Evolutionary conservation across 2,329 filamentous ascomycete genomes (phyloP).

Genomic region (Anisogramma anomala): DNA sequence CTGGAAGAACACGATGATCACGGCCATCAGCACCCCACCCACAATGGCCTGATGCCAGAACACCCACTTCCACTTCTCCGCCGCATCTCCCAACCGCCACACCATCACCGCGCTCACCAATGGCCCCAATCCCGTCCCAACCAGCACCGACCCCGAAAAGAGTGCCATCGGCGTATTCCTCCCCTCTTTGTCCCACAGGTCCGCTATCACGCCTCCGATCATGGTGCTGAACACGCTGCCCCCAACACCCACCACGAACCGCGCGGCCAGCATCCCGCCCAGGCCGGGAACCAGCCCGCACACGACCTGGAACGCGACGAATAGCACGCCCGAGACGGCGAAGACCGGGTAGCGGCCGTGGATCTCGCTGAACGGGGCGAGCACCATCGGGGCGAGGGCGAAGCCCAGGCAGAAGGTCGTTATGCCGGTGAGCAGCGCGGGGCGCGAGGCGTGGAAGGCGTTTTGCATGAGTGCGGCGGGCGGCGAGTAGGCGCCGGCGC

Average conservation of each 20-base stretch:
- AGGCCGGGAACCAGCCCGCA: conserved; percentile 61
- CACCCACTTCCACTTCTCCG: conserved; percentile 62
- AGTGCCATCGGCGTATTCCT: conserved; percentile 84
- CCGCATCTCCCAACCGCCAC: conserved; percentile 34
- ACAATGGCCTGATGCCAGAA: conserved; percentile 77
- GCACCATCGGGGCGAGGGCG: conserved; percentile 70
- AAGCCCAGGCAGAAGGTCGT: conserved; percentile 77
- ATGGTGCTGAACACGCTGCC: conserved; percentile 74
- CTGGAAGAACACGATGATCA: conserved; percentile 59
- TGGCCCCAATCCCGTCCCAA: conserved; percentile 71
- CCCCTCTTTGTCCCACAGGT: conserved; percentile 67
- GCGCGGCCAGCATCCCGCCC: conserved; percentile 60
- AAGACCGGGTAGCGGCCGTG: conserved; percentile 81
- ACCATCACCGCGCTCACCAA: conserved; percentile 60
- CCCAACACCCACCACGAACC: conserved; percentile 69
- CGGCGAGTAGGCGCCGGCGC: conserved; percentile 69
- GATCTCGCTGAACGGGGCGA: conserved; percentile 80
- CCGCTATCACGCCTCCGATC: conserved; percentile 82
- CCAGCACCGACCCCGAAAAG: conserved; percentile 67
- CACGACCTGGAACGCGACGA: conserved; percentile 57
- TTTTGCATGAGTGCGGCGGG: conserved; percentile 51
- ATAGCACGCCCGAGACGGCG: conserved; percentile 59
- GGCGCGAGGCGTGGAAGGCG: conserved; percentile 52
- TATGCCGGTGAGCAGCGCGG: conserved; percentile 63
- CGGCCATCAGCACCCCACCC: conserved; percentile 48